phyloP scores from a whole-genome alignment of 805 yeast species.

The Candida pseudoglaebosa region DNA sequence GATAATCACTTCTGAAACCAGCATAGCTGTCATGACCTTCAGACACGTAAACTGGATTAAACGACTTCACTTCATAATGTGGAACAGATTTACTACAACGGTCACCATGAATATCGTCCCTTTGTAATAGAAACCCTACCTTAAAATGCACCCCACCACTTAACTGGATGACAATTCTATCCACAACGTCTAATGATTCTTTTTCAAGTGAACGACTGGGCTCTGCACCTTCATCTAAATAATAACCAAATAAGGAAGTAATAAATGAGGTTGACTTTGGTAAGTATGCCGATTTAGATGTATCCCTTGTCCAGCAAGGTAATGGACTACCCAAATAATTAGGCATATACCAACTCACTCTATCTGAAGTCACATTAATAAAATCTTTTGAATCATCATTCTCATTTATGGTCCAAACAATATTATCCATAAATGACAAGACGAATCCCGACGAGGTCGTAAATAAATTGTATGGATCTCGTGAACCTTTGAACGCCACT shows the following conservation, averaged over 20 bases:
- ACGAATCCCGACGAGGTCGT: slow-evolving; percentile 73
- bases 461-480: slow-evolving; percentile 72
- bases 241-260: slow-evolving; percentile 47
- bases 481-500: slow-evolving; percentile 66
- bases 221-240: slow-evolving; percentile 26
- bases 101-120: slow-evolving; percentile 23
- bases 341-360: slow-evolving; percentile 70
- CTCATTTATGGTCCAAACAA: slow-evolving; percentile 57
- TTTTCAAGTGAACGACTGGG: slow-evolving; percentile 5
- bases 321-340: slow-evolving; percentile 54
- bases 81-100: slow-evolving; percentile 45
- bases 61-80: slow-evolving; percentile 56
- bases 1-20: slow-evolving; percentile 37
- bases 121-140: slow-evolving; percentile 56
- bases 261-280: slow-evolving; percentile 43
- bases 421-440: slow-evolving; percentile 63
- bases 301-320: slow-evolving; percentile 56
- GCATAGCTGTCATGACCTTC: slow-evolving; percentile 36
- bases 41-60: slow-evolving; percentile 49
- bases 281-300: slow-evolving; percentile 41
- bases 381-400: slow-evolving; percentile 66
- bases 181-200: slow-evolving; percentile 47
- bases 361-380: slow-evolving; percentile 57
- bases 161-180: slow-evolving; percentile 36
- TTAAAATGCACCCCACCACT: slow-evolving; percentile 59